Base-by-base conservation (phyloP, 208 protist genomes). In the Polymyxa betae region DNA sequence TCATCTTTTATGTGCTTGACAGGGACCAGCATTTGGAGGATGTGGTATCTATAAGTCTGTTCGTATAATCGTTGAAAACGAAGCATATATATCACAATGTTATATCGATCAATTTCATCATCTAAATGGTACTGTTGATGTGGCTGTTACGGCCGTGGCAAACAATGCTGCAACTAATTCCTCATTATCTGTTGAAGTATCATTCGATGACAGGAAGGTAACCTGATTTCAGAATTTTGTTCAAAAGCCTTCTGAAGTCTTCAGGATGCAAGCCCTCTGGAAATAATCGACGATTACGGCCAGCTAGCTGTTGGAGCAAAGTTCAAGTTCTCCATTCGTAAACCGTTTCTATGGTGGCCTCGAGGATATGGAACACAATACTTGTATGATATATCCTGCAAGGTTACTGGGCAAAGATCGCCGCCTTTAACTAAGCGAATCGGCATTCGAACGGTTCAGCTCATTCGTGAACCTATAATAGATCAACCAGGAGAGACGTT, bases 401-500 rank as follows among this genome's bases (percentile, higher is more conserved):
- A 29, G 5, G 0, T 66, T 20, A 43, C 12, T 45, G 38, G 38
- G 38, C 45, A 88, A n/a, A 0, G 0, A 38, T 0, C 16, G 24
- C 12, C 5, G 12, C 49, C 49, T 60, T 54, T 64, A 24, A 88
- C 72, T 1, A 88, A 60, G 20, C 0, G 35, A 0, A 40, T 91
- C 24, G 90, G 90, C 0, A 45, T 91, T 20, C 60, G 90, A 29
- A 32, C 49, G 32, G n/a, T 91, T n/a, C 40, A 87, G 68, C n/a
- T 91, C 20, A 35, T 89, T 38, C 40, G 32, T 0, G 0, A 68
- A 0, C 35, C n/a, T 5, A 82, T 82, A 45, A 29, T 29, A 29
- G 12, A 52, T 20, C 0, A 91, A 20, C 45, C 52, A 20, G 93
- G 93, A 38, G 72, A 40, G 0, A 88, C 93, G 40, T 93, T 95